Evolutionary conservation across 352 stramenopile genomes (phyloP).

Genomic region (Globisporangium parvum): DNA sequence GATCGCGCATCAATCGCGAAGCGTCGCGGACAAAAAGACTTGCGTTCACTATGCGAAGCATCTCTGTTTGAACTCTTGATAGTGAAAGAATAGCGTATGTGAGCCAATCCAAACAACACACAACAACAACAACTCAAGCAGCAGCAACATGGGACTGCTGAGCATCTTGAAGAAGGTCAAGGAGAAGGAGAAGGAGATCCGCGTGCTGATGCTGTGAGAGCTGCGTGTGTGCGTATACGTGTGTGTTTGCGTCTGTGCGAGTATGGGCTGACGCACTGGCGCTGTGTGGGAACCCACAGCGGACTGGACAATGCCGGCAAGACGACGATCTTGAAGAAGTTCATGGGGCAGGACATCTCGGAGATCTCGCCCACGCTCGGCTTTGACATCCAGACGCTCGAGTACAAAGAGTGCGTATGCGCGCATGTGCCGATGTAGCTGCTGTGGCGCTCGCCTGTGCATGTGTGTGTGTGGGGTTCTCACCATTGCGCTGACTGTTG

Average conservation of each 20-base stretch:
- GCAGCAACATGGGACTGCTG: constrained; percentile 76
- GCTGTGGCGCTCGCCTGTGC: neutral
- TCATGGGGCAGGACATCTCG: constrained; percentile 96
- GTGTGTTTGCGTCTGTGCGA: neutral
- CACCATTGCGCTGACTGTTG: neutral
- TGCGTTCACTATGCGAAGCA: too few relatives aligned
- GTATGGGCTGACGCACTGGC: neutral
- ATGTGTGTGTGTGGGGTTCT: neutral
- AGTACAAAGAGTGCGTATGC: constrained; percentile 86
- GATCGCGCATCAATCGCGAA: too few relatives aligned
- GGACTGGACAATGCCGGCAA: constrained; percentile 99
- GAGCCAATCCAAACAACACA: too few relatives aligned
- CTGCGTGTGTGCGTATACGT: constrained; percentile 3
- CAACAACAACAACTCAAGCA: too few relatives aligned
- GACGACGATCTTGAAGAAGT: constrained; percentile 97
- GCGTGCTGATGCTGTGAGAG: constrained; percentile 94
- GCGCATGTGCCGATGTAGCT: neutral
- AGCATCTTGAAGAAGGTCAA: constrained; percentile 97
- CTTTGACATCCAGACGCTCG: constrained; percentile 99
- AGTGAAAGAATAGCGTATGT: too few relatives aligned
- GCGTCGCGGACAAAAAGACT: too few relatives aligned
- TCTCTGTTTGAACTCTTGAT: too few relatives aligned
- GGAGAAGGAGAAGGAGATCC: constrained; percentile 99
- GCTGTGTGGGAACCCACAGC: constrained; percentile 21
- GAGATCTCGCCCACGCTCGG: constrained; percentile 97